Conservation (phyloP, 805 yeast genomes). For the Myxozyma monticola region DNA sequence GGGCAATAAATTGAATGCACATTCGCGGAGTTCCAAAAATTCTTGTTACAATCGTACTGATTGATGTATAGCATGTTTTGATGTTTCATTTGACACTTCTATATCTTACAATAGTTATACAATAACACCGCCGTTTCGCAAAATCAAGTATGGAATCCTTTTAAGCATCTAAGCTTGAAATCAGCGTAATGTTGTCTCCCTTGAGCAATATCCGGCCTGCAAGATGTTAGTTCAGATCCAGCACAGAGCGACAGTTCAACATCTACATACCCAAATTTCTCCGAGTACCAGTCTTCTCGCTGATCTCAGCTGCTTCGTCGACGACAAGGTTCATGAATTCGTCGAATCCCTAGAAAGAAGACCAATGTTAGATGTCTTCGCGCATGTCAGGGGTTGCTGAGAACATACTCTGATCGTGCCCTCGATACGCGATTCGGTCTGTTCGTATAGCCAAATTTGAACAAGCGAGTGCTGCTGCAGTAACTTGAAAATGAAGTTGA, state of each 20-base stretch:
- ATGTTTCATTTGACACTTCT: too few relatives aligned
- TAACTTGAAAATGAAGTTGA: slow-evolving; percentile 82
- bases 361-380: not conserved
- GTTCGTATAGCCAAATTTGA: slow-evolving; percentile 87
- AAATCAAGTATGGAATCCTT: too few relatives aligned
- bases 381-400: not conserved
- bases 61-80: too few relatives aligned
- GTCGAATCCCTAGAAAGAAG: slow-evolving; percentile 69
- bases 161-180: slow-evolving; percentile 44
- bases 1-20: too few relatives aligned
- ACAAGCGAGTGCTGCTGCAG: slow-evolving; percentile 80
- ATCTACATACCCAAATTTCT: slow-evolving; percentile 61
- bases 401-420: slow-evolving; percentile 62
- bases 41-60: too few relatives aligned
- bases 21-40: too few relatives aligned
- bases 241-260: not conserved
- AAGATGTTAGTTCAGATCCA: too few relatives aligned
- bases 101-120: too few relatives aligned
- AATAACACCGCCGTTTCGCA: too few relatives aligned
- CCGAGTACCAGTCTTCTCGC: slow-evolving; percentile 50
- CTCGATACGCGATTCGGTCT: slow-evolving; percentile 69
- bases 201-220: slow-evolving; percentile 66
- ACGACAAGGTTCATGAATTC: slow-evolving; percentile 89
- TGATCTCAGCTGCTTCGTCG: slow-evolving; percentile 64
- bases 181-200: slow-evolving; percentile 90